Percentiles rank a stretch among this genome's conserved stretches.
Evolutionary conservation across 1,139 yeast species (phyloP).

Genomic region (Pichia sp.): DNA sequence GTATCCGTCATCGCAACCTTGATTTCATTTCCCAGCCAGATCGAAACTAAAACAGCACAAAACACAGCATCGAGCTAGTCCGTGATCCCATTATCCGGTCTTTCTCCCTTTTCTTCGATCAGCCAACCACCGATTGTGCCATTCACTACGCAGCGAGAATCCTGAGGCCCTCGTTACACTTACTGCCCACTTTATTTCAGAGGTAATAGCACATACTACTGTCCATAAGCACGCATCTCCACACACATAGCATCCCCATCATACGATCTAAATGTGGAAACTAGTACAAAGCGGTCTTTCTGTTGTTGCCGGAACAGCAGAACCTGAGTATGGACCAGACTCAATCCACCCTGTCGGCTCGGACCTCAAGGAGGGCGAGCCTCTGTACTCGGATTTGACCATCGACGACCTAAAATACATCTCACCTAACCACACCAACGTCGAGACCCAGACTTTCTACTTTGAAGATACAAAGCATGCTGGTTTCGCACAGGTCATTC

Average conservation of each 20-base stretch:
- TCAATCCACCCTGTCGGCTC: slow-evolving; percentile 83
- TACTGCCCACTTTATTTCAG: too few relatives aligned
- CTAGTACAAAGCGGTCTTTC: slow-evolving; percentile 53
- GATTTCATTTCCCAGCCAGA: background rate
- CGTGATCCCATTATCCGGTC: too few relatives aligned
- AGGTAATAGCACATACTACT: too few relatives aligned
- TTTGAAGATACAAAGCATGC: slow-evolving; percentile 62
- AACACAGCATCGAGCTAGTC: background rate
- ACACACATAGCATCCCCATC: background rate
- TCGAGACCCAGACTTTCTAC: slow-evolving; percentile 92
- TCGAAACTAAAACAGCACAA: background rate
- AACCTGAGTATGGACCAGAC: slow-evolving; percentile 91
- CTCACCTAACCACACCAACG: slow-evolving; percentile 76
- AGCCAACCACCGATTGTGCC: too few relatives aligned
- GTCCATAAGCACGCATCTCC: too few relatives aligned
- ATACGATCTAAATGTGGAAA: slow-evolving; percentile 30
- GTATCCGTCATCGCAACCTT: background rate
- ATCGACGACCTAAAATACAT: slow-evolving; percentile 67
- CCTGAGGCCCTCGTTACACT: too few relatives aligned
- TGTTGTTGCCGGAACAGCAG: slow-evolving; percentile 94
- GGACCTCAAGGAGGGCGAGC: slow-evolving; percentile 39
- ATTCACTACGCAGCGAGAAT: too few relatives aligned
- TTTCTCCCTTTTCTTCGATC: background rate
- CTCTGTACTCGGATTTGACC: slow-evolving; percentile 54
- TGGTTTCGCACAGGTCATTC: slow-evolving; percentile 93